Evolutionary conservation across 164 flowering plant species (phyloP).

Genomic region (Umbellularia californica): DNA sequence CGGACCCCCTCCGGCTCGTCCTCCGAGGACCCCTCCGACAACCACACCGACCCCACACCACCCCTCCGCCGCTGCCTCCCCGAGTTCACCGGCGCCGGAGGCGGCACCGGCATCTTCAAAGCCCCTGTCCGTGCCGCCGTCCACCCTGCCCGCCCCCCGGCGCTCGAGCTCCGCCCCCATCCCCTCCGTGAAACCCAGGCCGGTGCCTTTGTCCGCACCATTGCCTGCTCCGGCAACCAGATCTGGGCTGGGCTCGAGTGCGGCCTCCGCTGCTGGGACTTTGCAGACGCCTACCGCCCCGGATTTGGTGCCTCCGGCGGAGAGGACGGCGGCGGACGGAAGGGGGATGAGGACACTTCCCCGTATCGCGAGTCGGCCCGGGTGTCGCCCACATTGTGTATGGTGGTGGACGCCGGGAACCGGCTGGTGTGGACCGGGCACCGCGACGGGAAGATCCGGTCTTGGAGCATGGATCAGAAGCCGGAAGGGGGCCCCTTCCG

Average conservation of each 20-base stretch:
- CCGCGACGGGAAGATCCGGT: conserved; percentile 87
- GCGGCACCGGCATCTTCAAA: conserved; percentile 59
- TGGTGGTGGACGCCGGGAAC: conserved; percentile 60
- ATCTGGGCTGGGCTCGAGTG: conserved; percentile 89
- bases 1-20: conserved; percentile 10
- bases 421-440: conserved; percentile 88
- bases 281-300: not conserved
- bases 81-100: conserved; percentile 67
- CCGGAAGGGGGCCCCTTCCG: conserved; percentile 37
- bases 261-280: conserved; percentile 68
- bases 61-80: conserved; percentile 29
- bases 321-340: conserved; percentile 30
- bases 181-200: conserved; percentile 84
- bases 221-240: conserved; percentile 64
- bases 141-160: conserved; percentile 77
- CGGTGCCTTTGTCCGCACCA: conserved; percentile 63
- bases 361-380: conserved; percentile 60
- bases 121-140: conserved; percentile 65
- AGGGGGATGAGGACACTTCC: conserved; percentile 85
- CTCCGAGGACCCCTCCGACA: conserved; percentile 5
- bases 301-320: conserved; percentile 14
- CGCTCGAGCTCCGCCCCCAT: conserved; percentile 84
- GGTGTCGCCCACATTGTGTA: conserved; percentile 55
- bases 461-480: conserved; percentile 80
- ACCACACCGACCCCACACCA: not conserved